A percentile compares a stretch with the other conserved stretches of the same genome.
phyloP scores from a whole-genome alignment of 2,329 filamentous ascomycete species.

The Fusarium xylarioides region DNA sequence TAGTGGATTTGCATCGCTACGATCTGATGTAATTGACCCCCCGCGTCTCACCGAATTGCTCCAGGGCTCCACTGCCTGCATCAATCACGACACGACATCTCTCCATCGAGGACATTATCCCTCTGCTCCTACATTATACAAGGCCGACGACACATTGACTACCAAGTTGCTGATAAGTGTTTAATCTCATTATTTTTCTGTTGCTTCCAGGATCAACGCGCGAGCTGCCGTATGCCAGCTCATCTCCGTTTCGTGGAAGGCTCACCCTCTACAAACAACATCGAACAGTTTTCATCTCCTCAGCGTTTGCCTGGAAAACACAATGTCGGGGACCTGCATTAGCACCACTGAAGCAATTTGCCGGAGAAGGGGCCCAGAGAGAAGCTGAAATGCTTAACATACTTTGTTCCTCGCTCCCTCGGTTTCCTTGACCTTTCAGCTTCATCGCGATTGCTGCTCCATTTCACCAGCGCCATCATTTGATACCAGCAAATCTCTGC shows the following conservation, averaged over 20 bases:
- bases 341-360: background rate
- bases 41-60: background rate
- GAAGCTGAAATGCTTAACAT: background rate
- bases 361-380: background rate
- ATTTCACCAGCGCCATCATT: background rate
- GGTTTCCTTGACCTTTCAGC: background rate
- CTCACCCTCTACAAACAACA: background rate
- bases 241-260: background rate
- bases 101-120: background rate
- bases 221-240: background rate
- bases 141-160: background rate
- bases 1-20: background rate
- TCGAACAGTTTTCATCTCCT: background rate
- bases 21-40: background rate
- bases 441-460: background rate
- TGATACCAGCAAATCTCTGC: background rate
- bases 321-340: background rate
- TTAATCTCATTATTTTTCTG: rapidly evolving
- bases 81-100: background rate
- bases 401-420: background rate
- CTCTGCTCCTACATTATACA: background rate
- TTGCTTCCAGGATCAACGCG: background rate
- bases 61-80: background rate
- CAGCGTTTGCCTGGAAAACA: background rate
- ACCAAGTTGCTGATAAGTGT: background rate